phyloP scores from a whole-genome alignment of 179 eudicot species.

The Sideroxylon spinosum region DNA sequence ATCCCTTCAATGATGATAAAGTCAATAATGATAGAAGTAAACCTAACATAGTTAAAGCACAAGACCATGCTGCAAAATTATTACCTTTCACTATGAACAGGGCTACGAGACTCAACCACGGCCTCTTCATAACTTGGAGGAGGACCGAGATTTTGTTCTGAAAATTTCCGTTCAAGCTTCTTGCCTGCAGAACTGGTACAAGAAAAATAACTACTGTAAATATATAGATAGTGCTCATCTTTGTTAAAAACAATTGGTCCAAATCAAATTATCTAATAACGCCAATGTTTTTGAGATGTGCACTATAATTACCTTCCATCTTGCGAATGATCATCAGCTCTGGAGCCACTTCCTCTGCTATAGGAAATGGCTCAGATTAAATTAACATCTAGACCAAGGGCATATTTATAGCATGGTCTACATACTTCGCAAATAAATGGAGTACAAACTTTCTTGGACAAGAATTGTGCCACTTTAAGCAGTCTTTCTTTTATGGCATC shows the following conservation, averaged over 20 bases:
- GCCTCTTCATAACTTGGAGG: slow-evolving; percentile 96
- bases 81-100: slow-evolving; percentile 69
- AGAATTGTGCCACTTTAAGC: background rate
- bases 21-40: slow-evolving; percentile 13
- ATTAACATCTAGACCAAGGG: slow-evolving; percentile 1
- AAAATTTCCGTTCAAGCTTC: slow-evolving; percentile 55
- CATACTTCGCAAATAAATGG: background rate
- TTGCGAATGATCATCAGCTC: slow-evolving; percentile 56
- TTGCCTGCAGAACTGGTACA: slow-evolving; percentile 27
- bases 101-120: slow-evolving; percentile 66
- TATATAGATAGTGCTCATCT: background rate
- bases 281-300: background rate
- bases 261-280: background rate
- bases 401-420: background rate
- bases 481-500: background rate
- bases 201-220: slow-evolving; percentile 6
- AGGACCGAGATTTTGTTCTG: slow-evolving; percentile 70
- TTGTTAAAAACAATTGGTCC: background rate
- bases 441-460: slow-evolving; percentile 5
- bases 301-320: slow-evolving; percentile 62
- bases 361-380: slow-evolving; percentile 23
- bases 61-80: slow-evolving; percentile 4
- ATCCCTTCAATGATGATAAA: slow-evolving; percentile 38
- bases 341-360: slow-evolving; percentile 71
- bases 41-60: slow-evolving; percentile 6